A percentile compares a stretch with the other conserved stretches of the same genome.
Conservation (phyloP, 108 stramenopile species). For the Poteriospumella lacustris region DNA sequence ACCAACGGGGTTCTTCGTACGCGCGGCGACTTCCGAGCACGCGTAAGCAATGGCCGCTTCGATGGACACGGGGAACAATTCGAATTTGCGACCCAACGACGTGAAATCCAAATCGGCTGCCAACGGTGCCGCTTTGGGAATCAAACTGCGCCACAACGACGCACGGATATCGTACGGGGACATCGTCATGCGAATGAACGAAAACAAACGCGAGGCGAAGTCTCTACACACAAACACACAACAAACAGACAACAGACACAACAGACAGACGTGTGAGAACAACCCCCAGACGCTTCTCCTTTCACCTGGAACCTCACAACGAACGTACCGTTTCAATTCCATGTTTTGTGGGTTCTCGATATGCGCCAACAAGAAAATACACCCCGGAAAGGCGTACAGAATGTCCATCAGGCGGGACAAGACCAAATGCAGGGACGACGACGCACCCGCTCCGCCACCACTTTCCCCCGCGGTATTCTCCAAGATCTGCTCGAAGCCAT, state of each 20-base stretch:
- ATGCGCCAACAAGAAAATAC: slow-evolving; percentile 1
- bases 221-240: not conserved
- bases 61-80: not conserved
- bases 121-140: not conserved
- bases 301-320: too few species aligned
- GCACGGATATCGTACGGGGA: not conserved
- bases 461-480: not conserved
- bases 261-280: too few species aligned
- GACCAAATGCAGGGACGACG: not conserved
- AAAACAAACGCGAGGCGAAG: not conserved
- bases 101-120: not conserved
- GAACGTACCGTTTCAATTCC: not conserved
- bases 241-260: not conserved
- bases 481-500: slow-evolving; percentile 32
- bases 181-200: not conserved
- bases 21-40: not conserved
- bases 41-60: not conserved
- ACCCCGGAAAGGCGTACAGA: not conserved
- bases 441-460: not conserved
- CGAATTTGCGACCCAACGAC: not conserved
- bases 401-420: not conserved
- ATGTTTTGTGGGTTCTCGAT: not conserved
- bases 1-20: not conserved
- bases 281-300: too few species aligned
- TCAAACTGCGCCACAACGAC: not conserved